Percentiles rank a stretch among this genome's conserved stretches.
Evolutionary conservation across 2,329 filamentous ascomycete genomes (phyloP).

Genomic region (Chalara sp.): DNA sequence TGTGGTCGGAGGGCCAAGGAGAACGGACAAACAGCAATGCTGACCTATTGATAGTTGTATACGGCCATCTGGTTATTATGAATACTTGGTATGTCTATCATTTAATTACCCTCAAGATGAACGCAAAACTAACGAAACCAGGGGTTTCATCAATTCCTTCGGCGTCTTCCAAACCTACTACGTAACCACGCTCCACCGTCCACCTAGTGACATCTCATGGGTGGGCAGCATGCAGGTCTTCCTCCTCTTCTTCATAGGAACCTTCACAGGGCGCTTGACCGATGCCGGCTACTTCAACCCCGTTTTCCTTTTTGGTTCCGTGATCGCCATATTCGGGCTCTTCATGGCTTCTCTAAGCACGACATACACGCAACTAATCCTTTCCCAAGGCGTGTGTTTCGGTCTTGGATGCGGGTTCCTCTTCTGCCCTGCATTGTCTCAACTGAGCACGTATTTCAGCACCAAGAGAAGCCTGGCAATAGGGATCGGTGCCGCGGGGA

Average conservation of each 20-base stretch:
- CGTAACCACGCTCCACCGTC: conserved; percentile 23
- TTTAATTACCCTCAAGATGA: too few species aligned
- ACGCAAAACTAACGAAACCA: conserved; percentile 7
- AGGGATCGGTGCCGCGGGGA: conserved; percentile 30
- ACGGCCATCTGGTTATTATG: conserved; percentile 23
- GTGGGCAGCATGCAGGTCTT: conserved; percentile 39
- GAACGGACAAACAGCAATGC: background rate
- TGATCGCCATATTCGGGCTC: conserved; percentile 31
- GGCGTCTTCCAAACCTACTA: conserved; percentile 40
- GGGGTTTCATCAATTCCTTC: conserved; percentile 33
- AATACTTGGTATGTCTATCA: conserved; percentile 18
- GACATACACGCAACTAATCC: conserved; percentile 35
- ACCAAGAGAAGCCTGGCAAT: conserved; percentile 32
- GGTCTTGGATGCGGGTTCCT: conserved; percentile 35
- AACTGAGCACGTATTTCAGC: conserved; percentile 36
- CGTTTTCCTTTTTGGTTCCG: conserved; percentile 18
- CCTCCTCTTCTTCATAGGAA: conserved; percentile 34
- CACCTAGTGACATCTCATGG: conserved; percentile 36
- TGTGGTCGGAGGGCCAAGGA: too few species aligned
- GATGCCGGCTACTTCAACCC: conserved; percentile 34
- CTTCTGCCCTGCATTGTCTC: conserved; percentile 32
- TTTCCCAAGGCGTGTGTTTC: conserved; percentile 35
- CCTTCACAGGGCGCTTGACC: conserved; percentile 31
- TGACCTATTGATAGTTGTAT: conserved; percentile 8
- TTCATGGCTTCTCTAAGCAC: conserved; percentile 34